phyloP scores from a whole-genome alignment of 163 green algal species.

The Coccomyxa subellipsoidea region DNA sequence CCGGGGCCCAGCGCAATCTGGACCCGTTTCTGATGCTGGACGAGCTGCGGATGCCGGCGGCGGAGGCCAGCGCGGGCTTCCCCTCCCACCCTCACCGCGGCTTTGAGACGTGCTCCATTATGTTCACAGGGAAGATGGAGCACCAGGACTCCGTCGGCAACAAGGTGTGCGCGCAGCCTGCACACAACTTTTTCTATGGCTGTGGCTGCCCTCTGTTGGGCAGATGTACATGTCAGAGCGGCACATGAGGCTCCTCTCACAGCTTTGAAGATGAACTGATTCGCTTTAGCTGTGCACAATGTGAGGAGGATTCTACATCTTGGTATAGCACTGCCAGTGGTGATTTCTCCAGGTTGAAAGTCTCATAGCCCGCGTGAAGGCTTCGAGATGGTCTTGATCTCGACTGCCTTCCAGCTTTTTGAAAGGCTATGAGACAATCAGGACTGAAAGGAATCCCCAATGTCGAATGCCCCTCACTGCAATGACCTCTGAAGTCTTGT shows the following conservation, averaged over 20 bases:
- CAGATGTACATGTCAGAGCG: background rate
- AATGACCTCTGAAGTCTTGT: too few relatives aligned
- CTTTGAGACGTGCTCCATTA: conserved; percentile 91
- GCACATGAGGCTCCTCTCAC: background rate
- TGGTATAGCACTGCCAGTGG: too few relatives aligned
- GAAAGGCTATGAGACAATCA: too few relatives aligned
- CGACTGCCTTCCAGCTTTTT: too few relatives aligned
- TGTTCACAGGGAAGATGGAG: conserved; percentile 84
- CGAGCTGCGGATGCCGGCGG: conserved; percentile 70
- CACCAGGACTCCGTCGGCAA: conserved; percentile 82
- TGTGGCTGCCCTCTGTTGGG: background rate
- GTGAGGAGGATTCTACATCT: too few relatives aligned
- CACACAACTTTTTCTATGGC: too few relatives aligned
- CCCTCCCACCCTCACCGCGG: conserved; percentile 84
- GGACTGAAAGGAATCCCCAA: too few relatives aligned
- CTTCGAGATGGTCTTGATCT: too few relatives aligned
- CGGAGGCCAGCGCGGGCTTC: conserved; percentile 71
- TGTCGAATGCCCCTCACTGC: too few relatives aligned
- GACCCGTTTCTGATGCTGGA: conserved; percentile 87
- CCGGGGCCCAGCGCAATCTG: conserved; percentile 52
- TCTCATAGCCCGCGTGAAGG: too few relatives aligned
- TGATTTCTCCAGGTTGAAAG: too few relatives aligned
- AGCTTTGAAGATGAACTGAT: background rate
- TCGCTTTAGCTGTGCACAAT: background rate
- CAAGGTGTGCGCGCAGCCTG: conserved; percentile 39